Evolutionary conservation across 176 grass and related monocot genomes (phyloP), one percentile per base, ranked within the genome.

Genomic region (Puccinellia tenuiflora): DNA sequence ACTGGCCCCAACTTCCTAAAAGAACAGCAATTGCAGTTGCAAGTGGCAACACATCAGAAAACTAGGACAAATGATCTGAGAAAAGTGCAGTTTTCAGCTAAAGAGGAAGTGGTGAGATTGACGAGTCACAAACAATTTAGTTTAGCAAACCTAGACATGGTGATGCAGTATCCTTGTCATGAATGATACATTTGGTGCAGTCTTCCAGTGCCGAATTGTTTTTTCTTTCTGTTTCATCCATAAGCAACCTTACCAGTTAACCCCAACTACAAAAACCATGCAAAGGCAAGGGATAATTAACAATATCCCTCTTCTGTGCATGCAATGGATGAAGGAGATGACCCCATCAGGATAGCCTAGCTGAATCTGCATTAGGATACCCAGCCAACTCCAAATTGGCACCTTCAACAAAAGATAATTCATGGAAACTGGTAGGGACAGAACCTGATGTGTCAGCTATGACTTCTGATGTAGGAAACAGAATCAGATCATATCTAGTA

Each of bases 211-310:
- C 52, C 71, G 26, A 40, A 77, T 62, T 30, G 34, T 22, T 76
- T 90, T 83, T 66, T 75, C 50, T 88, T 87, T 85, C 82, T 77
- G 53, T 89, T 85, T 78, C 22, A 64, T 56, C 57, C 82, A 92
- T 86, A 89, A 77, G 88, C 77, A 91, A 80, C 78, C 90, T 90
- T 96, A 92, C 88, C 90, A 79, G 85, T 92, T 88, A 96, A 96
- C 88, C 86, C 90, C 86, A 90, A 90, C 90, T 96, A 92, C 86
- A 88, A 39, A 87, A 86, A 83, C 74, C 83, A 85, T 85, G 77
- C 78, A 88, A 79, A 62, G 77, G 47, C 72, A 88, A 79, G 75
- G 85, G 85, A 90, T 77, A 92, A 81, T 67, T 79, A 71, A 69
- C 88, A 84, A 88, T 80, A 78, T 86, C 91, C 88, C 88, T 90